Evolutionary conservation across 2,329 filamentous ascomycete genomes (phyloP).

Genomic region (Calonectria crousiana): DNA sequence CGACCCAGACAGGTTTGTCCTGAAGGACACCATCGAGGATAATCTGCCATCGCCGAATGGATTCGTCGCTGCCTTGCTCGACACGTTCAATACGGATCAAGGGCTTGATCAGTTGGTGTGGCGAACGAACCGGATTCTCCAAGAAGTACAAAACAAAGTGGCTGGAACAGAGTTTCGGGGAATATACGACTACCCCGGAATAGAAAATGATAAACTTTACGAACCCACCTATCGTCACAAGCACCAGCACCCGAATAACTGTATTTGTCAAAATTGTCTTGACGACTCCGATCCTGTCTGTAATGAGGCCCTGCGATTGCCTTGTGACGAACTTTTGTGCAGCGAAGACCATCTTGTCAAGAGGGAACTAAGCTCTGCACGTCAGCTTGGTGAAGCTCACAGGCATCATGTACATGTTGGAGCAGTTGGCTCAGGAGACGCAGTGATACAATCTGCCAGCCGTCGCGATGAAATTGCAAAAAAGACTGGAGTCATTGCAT

Average conservation of each 20-base stretch:
- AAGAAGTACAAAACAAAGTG: background rate
- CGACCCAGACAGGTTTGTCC: conserved; percentile 37
- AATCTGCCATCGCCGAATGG: conserved; percentile 34
- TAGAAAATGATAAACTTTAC: conserved; percentile 46
- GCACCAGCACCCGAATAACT: conserved; percentile 34
- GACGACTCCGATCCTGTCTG: background rate
- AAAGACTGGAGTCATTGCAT: background rate
- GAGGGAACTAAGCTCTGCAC: background rate
- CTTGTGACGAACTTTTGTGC: background rate
- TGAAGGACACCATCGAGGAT: conserved; percentile 44
- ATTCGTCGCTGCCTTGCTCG: conserved; percentile 45
- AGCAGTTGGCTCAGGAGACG: background rate
- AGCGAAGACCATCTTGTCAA: background rate
- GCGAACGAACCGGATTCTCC: background rate
- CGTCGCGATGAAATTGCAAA: background rate
- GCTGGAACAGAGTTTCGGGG: background rate
- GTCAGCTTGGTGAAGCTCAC: background rate
- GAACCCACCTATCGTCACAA: conserved; percentile 47
- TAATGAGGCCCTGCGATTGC: background rate
- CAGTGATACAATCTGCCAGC: background rate
- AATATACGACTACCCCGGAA: conserved; percentile 44
- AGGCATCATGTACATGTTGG: background rate
- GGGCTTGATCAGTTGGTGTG: background rate
- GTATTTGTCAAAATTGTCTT: background rate
- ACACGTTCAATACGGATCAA: conserved; percentile 33